A percentile compares a stretch with the other conserved stretches of the same genome.
Evolutionary conservation across 2,329 filamentous ascomycete genomes (phyloP).

Genomic region (Plectosphaerella sp.): DNA sequence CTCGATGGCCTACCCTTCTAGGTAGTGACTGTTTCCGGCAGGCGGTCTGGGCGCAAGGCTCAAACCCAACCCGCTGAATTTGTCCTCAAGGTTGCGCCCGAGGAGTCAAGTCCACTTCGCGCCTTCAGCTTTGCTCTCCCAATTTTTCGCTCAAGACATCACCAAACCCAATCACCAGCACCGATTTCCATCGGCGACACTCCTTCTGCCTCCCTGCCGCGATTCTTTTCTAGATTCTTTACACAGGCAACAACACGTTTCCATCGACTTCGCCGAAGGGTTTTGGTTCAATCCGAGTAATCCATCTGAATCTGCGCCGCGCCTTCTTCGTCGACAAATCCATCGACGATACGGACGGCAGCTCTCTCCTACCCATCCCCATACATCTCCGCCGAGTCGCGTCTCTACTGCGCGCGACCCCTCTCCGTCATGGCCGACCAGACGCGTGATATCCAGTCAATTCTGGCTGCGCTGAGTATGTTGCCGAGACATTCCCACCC

Average conservation of each 20-base stretch:
- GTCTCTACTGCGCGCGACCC: not conserved
- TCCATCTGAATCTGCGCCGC: too few species aligned
- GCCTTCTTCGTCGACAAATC: slow-evolving; percentile 1
- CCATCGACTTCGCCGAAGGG: not conserved
- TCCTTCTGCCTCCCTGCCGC: not conserved
- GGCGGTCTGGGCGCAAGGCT: slow-evolving; percentile 9
- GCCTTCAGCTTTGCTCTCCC: not conserved
- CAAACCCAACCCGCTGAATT: slow-evolving; percentile 6
- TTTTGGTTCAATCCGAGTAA: not conserved
- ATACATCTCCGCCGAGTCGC: not conserved
- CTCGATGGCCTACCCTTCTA: too few species aligned
- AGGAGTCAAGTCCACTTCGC: too few species aligned
- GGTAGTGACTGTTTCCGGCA: slow-evolving; percentile 7
- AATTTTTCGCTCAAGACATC: not conserved
- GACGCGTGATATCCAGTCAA: slow-evolving; percentile 38
- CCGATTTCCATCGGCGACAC: too few species aligned
- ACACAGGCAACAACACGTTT: too few species aligned
- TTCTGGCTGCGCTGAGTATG: slow-evolving; percentile 45
- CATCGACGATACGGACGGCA: not conserved
- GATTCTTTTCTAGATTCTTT: too few species aligned
- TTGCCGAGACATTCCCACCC: slow-evolving; percentile 9
- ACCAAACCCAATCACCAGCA: not conserved
- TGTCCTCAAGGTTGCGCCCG: not conserved
- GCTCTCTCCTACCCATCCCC: slow-evolving; percentile 3
- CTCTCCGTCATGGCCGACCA: slow-evolving; percentile 29